Percentiles rank a stretch among this genome's conserved stretches.
phyloP scores from a whole-genome alignment of 208 protist genomes.

The Leishmania major region DNA sequence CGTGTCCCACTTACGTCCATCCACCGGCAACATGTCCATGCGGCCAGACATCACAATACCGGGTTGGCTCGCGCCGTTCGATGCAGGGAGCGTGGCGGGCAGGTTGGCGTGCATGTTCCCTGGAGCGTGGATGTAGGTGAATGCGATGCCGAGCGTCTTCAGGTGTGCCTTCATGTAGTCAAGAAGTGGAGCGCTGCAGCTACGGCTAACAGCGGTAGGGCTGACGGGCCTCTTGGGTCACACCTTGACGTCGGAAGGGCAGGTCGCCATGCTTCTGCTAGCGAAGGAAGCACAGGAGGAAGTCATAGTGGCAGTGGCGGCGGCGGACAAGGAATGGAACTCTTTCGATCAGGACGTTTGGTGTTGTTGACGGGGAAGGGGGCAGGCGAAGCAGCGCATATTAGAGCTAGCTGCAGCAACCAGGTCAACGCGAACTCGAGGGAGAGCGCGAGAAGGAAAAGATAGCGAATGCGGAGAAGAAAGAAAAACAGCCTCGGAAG shows the following conservation, averaged over 20 bases:
- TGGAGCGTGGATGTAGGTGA: conserved; percentile 32
- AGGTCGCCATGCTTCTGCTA: not conserved
- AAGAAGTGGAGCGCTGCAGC: conserved; percentile 39
- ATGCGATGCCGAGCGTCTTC: conserved; percentile 23
- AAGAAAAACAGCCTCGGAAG: not conserved
- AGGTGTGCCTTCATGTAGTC: conserved; percentile 46
- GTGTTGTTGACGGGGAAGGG: not conserved
- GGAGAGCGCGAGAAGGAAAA: not conserved
- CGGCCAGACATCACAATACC: conserved; percentile 47
- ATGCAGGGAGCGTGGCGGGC: conserved; percentile 44
- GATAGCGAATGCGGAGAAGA: not conserved
- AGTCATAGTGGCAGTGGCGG: not conserved
- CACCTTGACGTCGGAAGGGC: conserved; percentile 15
- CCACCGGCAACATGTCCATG: conserved; percentile 53
- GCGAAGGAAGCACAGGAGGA: conserved; percentile 2
- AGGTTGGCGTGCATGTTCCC: conserved; percentile 45
- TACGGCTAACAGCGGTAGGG: conserved; percentile 47
- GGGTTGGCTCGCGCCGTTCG: conserved; percentile 38
- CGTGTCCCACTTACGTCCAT: conserved; percentile 46
- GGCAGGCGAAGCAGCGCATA: not conserved
- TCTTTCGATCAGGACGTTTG: not conserved
- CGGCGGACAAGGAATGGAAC: not conserved
- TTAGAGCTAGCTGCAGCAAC: not conserved
- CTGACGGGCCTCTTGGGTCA: conserved; percentile 48
- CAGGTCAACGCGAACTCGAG: not conserved